Evolutionary conservation across 176 grass and related monocot genomes (phyloP).

Genomic region (Panicum miliaceum): DNA sequence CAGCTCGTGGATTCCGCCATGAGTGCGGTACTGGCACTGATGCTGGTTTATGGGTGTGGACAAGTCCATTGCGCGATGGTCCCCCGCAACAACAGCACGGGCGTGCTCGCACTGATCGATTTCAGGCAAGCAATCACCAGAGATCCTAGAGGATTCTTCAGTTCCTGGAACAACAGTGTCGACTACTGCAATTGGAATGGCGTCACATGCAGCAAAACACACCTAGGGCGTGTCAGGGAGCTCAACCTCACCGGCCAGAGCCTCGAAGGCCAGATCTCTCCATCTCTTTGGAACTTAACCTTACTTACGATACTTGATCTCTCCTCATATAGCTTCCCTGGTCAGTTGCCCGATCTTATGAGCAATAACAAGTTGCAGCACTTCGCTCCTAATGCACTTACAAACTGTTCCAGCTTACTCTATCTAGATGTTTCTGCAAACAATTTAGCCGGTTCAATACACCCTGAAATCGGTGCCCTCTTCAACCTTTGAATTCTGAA

Average conservation of each 20-base stretch:
- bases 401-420: not conserved
- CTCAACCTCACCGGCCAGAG: not conserved
- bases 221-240: not conserved
- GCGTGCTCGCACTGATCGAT: not conserved
- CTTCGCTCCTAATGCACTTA: not conserved
- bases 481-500: not conserved
- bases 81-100: not conserved
- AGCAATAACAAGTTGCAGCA: not conserved
- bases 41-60: not conserved
- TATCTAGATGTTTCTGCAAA: not conserved
- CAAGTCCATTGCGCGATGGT: not conserved
- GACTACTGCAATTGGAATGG: not conserved
- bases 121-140: not conserved
- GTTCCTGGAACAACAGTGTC: not conserved
- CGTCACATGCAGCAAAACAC: not conserved
- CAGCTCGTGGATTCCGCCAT: not conserved
- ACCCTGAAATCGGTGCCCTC: not conserved
- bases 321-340: not conserved
- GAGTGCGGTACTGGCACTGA: not conserved
- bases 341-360: not conserved
- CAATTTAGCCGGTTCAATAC: not conserved
- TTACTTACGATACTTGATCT: not conserved
- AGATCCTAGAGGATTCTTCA: not conserved
- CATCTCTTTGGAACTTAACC: not conserved
- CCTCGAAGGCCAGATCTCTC: not conserved